phyloP scores from a whole-genome alignment of 148 eudicot genomes.

The Rhododendron vialii region DNA sequence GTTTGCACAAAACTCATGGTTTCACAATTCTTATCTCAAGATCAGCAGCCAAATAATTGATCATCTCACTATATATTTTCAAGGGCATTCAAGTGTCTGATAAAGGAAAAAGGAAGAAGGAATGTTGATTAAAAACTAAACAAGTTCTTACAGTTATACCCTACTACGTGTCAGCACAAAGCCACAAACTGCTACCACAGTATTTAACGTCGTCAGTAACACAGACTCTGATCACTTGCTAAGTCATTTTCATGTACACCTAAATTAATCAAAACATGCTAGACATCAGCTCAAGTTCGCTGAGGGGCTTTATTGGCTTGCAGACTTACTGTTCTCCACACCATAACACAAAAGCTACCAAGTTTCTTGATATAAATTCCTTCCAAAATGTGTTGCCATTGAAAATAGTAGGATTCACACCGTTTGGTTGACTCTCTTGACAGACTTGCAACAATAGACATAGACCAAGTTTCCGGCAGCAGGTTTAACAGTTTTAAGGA shows the following conservation, averaged over 20 bases:
- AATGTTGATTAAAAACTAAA: background rate
- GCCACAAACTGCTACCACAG: background rate
- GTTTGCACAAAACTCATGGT: background rate
- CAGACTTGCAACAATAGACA: background rate
- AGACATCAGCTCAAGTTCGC: background rate
- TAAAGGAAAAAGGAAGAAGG: background rate
- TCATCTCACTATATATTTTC: background rate
- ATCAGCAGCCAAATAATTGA: background rate
- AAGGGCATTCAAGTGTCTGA: background rate
- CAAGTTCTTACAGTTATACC: background rate
- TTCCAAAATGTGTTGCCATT: background rate
- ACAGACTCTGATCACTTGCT: background rate
- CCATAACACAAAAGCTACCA: background rate
- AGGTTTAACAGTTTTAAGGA: background rate
- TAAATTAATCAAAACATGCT: background rate
- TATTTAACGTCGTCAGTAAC: background rate
- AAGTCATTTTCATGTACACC: background rate
- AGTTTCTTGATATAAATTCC: background rate
- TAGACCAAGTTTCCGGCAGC: background rate
- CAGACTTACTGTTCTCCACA: background rate
- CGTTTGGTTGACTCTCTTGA: background rate
- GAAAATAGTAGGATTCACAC: background rate
- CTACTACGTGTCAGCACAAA: background rate
- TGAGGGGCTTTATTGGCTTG: background rate
- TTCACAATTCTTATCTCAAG: background rate